These are phyloP conservation scores for Pistacia vera DNA, from an alignment of 345 rosid species.

Conservation along the genomic window DNA sequence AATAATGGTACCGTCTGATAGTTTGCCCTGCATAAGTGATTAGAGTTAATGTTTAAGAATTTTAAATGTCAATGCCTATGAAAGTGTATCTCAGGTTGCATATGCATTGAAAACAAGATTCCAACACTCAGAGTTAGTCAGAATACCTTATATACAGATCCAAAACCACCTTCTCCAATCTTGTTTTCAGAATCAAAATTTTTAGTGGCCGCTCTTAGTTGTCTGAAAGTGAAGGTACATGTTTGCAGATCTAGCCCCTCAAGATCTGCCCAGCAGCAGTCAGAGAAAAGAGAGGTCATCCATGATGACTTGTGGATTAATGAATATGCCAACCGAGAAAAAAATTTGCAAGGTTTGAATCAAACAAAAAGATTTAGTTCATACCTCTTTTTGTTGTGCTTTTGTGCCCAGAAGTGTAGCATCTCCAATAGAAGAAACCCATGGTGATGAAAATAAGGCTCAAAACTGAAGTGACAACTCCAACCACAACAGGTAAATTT, in stretches of 20 bases:
- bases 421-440: constrained; percentile 25
- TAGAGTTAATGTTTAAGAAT: not conserved
- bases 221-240: constrained; percentile 38
- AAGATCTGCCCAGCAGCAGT: constrained; percentile 6
- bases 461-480: constrained; percentile 12
- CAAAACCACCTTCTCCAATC: constrained; percentile 59
- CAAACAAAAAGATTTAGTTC: not conserved
- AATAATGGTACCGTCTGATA: constrained; percentile 57
- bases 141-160: constrained; percentile 47
- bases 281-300: not conserved
- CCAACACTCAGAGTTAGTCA: not conserved
- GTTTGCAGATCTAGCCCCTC: constrained; percentile 38
- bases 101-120: not conserved
- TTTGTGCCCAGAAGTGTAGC: not conserved
- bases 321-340: not conserved
- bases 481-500: constrained; percentile 6
- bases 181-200: constrained; percentile 40
- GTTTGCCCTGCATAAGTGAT: constrained; percentile 29
- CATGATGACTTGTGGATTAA: not conserved
- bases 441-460: constrained; percentile 8
- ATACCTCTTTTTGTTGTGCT: constrained; percentile 23
- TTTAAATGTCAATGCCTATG: too few species aligned
- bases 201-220: constrained; percentile 45
- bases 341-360: not conserved
- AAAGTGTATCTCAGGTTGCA: not conserved